Conservation (phyloP, 805 yeast genomes). For the Saccharomycopsis olivae region DNA sequence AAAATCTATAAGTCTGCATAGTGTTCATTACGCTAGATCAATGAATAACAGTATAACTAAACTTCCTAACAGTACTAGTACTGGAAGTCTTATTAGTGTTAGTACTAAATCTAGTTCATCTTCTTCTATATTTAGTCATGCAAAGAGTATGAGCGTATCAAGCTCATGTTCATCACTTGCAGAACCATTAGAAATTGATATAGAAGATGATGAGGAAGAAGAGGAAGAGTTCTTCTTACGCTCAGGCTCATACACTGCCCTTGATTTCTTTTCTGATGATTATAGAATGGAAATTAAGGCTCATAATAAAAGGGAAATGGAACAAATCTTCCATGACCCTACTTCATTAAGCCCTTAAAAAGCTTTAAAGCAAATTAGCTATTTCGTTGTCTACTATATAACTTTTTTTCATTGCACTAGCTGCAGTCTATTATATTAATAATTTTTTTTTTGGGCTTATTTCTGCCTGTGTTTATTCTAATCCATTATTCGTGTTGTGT, state of each 20-base stretch:
- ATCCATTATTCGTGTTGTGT: no score
- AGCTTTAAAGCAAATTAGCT: no score
- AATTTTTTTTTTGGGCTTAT: no score
- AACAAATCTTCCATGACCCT: no score
- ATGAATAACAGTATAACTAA: conserved; percentile 2
- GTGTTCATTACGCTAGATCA: conserved; percentile 8
- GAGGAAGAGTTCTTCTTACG: neutral
- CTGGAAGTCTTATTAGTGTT: neutral
- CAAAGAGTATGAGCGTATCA: neutral
- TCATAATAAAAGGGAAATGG: neutral
- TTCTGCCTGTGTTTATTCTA: no score
- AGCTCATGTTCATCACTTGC: neutral
- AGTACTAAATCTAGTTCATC: neutral
- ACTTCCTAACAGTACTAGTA: neutral
- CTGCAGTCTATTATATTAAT: no score
- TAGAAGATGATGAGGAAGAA: neutral
- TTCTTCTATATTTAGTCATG: conserved; percentile 1
- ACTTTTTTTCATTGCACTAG: no score
- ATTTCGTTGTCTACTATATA: no score
- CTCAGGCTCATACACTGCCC: neutral
- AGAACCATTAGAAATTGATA: neutral
- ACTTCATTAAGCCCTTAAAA: no score
- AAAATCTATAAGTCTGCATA: neutral
- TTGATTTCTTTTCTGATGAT: neutral
- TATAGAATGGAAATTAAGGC: neutral